Base-by-base conservation (phyloP, 1,139 yeast species). In the Nakaseomyces delphensis region DNA sequence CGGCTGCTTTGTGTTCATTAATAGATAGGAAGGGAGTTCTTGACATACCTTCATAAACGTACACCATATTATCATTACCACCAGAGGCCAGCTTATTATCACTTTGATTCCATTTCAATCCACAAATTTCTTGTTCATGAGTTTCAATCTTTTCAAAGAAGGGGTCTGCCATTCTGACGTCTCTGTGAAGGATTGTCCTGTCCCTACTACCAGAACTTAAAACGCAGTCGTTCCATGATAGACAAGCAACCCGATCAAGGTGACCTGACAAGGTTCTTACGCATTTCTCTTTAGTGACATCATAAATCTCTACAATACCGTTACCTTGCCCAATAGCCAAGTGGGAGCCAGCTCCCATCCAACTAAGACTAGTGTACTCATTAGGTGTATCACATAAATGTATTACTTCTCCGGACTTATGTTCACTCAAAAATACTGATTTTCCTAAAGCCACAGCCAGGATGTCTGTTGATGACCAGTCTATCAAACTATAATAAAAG, bases 331-430 rank as follows among this genome's bases (percentile, higher is more conserved):
- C 99, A 10, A 91, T 79, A 0, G 98, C 97, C 38, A 91, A 60
- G 66, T 91, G 96, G 15, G 95, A 81, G 27, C 96, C 93, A n/a
- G 84, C 77, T 55, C 81, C 95, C 43, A 91, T 85, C 99, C 99
- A 91, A 46, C 84, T 79, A 25, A 91, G 67, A 55, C 95, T 82
- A 7, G 97, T 60, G 39, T 51, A 60, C 38, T 59, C 63, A 36
- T 53, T 51, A 28, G 55, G 59, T 8, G 62, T 57, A 37, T 57
- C 61, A 55, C 96, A 84, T 41, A 93, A 69, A 52, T 91, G 74
- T 49, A 80, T 80, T 2, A 91, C 97, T 3, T 81, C 75, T 31
- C 95, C 96, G 0, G 89, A 77, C 11, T 79, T 70, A 1, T 95
- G 95, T 60, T 87, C 89, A 89, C 97, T 89, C 19, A 89, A 66